phyloP scores from a whole-genome alignment of 2,329 filamentous ascomycete species.

The Pleomassaria siparia region DNA sequence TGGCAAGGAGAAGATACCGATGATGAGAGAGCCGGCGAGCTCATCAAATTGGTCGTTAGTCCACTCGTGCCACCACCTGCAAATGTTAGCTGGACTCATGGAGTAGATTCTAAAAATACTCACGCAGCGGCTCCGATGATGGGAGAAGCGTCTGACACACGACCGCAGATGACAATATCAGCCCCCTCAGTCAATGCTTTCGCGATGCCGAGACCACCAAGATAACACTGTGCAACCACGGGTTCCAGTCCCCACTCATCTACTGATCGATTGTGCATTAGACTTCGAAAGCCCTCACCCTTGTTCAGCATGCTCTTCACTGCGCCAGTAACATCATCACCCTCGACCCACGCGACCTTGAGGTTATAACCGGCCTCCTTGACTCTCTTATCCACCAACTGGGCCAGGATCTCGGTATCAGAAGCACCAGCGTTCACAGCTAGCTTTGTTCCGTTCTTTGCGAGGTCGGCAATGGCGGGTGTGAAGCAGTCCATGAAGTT shows the following conservation, averaged over 20 bases:
- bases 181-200: conserved; percentile 43
- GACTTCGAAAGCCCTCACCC: conserved; percentile 37
- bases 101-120: not conserved
- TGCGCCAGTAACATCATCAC: conserved; percentile 44
- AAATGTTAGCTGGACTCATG: conserved; percentile 25
- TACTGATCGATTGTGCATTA: conserved; percentile 44
- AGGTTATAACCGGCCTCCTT: conserved; percentile 26
- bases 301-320: conserved; percentile 42
- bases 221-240: conserved; percentile 41
- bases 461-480: conserved; percentile 39
- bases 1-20: conserved; percentile 11
- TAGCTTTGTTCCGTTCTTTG: conserved; percentile 30
- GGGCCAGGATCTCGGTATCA: conserved; percentile 28
- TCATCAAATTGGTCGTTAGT: conserved; percentile 36
- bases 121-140: conserved; percentile 45
- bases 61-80: conserved; percentile 45
- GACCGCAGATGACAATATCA: conserved; percentile 48
- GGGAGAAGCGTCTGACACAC: conserved; percentile 47
- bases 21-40: conserved; percentile 44
- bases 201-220: conserved; percentile 48
- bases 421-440: conserved; percentile 37
- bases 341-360: conserved; percentile 46
- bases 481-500: conserved; percentile 54
- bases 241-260: conserved; percentile 37
- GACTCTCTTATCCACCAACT: conserved; percentile 28